Evolutionary conservation across 1,284 basidiomycete species (phyloP).

Genomic region (Cryptococcus hybrid): DNA sequence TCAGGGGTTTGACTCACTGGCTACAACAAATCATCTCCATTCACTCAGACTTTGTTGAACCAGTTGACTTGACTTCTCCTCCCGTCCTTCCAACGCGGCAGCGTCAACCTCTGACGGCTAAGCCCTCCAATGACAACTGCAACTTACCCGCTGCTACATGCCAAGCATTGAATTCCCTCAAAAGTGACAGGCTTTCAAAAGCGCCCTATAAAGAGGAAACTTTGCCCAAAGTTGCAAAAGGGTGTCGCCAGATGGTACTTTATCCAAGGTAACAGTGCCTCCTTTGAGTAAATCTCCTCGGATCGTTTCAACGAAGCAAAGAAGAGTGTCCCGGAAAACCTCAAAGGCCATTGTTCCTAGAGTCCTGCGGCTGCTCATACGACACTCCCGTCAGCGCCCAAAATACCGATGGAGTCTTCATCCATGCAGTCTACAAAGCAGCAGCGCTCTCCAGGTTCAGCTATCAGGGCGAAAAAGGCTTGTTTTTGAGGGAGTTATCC

Average conservation of each 20-base stretch:
- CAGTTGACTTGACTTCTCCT: conserved; percentile 1
- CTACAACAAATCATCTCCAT: conserved; percentile 39
- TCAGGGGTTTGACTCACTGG: not conserved
- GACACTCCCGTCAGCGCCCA: not conserved
- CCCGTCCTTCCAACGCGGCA: conserved; percentile 5
- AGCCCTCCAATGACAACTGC: conserved; percentile 17
- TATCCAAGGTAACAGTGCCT: too few species aligned
- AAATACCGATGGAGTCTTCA: not conserved
- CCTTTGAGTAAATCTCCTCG: too few species aligned
- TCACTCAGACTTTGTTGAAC: conserved; percentile 23
- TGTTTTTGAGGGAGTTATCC: conserved; percentile 14
- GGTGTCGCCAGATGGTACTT: too few species aligned
- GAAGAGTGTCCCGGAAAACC: too few species aligned
- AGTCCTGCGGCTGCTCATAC: not conserved
- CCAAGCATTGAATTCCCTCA: too few species aligned
- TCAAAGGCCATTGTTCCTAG: not conserved
- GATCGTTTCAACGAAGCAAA: too few species aligned
- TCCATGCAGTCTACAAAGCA: not conserved
- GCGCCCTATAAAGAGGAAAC: too few species aligned
- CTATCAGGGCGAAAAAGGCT: not conserved
- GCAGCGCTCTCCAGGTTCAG: not conserved
- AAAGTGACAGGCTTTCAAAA: too few species aligned
- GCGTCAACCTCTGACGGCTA: conserved; percentile 24
- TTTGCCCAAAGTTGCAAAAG: not conserved
- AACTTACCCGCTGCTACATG: conserved; percentile 5